These are phyloP conservation scores for Stachybotrys chartarum DNA, from an alignment of 2,329 filamentous ascomycete genomes.

Conservation along the genomic window DNA sequence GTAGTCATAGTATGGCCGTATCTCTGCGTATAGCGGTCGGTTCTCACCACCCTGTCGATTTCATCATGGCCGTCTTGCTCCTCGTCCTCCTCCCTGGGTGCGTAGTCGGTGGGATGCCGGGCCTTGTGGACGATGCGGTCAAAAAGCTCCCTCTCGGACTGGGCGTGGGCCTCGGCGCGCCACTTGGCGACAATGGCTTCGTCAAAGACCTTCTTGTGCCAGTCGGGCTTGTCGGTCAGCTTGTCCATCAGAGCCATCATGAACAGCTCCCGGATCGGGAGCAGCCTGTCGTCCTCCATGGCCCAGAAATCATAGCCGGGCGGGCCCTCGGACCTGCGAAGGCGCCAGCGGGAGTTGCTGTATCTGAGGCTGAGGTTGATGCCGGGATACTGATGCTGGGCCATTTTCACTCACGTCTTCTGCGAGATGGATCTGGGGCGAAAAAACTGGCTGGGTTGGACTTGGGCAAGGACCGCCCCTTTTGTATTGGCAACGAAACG, in stretches of 20 bases:
- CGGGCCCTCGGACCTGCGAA: not conserved
- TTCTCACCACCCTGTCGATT: not conserved
- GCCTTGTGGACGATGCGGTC: not conserved
- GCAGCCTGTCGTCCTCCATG: not conserved
- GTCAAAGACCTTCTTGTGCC: not conserved
- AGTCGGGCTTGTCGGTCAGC: not conserved
- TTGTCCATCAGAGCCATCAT: conserved; percentile 1
- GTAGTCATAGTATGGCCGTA: not conserved
- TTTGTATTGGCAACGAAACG: not conserved
- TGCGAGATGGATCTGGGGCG: not conserved
- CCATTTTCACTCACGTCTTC: not conserved
- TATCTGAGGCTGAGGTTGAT: not conserved
- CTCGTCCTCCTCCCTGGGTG: not conserved
- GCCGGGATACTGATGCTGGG: not conserved
- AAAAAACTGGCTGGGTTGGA: not conserved
- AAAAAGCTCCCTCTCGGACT: not conserved
- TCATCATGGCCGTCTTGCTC: not conserved
- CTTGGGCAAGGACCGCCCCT: not conserved
- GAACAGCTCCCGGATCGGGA: not conserved
- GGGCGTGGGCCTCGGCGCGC: not conserved
- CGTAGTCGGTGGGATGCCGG: not conserved
- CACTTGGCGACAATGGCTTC: not conserved
- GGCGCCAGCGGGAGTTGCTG: not conserved
- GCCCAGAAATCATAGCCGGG: not conserved
- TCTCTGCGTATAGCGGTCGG: not conserved